Base-by-base conservation (phyloP, 2,329 filamentous ascomycete species). In the Pseudopithomyces chartarum region DNA sequence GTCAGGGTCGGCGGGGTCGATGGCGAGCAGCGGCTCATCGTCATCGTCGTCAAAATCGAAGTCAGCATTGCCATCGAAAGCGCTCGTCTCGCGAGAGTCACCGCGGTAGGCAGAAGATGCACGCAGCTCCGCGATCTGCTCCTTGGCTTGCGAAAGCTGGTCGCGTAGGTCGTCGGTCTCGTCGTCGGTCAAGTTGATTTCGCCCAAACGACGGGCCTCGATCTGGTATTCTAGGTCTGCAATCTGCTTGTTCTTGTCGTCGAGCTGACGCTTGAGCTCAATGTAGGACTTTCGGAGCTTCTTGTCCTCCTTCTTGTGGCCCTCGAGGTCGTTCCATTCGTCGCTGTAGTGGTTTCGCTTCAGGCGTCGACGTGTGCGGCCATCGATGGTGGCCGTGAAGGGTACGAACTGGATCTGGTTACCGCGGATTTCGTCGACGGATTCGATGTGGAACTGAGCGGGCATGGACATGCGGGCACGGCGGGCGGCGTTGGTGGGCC, bases 271-370 rank as follows among this genome's bases (percentile, higher is more conserved):
- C 42, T 68, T 72, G 2, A 79, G 66, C 42, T 74, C 67, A 13
- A 73, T 54, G n/a, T 77, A 62, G 58, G 73, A 70, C 33, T 67
- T 61, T 19, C 56, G 54, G 13, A 59, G 53, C 67, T 71, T 75
- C 58, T 65, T 69, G 55, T 76, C 72, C 48, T 74, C 64, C 63
- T 71, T 73, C 59, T 72, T 66, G 58, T 76, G 69, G 46, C 74
- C 68, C 22, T 77, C 73, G 48, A 76, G 70, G 29, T 66, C 64
- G 54, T 74, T 77, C 47, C 78, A 71, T 62, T 77, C 74, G 56
- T 79, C 75, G 62, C 75, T 76, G 6, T 76, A 68, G 49, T 76
- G 75, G 64, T 66, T 77, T 29, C 74, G 76, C 49, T 74, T 74
- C 17, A 79, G 73, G 38, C 77, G 75, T 42, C 75, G 76, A 40